phyloP scores from a whole-genome alignment of 2,329 filamentous ascomycete species.

The Trichoderma hamatum region DNA sequence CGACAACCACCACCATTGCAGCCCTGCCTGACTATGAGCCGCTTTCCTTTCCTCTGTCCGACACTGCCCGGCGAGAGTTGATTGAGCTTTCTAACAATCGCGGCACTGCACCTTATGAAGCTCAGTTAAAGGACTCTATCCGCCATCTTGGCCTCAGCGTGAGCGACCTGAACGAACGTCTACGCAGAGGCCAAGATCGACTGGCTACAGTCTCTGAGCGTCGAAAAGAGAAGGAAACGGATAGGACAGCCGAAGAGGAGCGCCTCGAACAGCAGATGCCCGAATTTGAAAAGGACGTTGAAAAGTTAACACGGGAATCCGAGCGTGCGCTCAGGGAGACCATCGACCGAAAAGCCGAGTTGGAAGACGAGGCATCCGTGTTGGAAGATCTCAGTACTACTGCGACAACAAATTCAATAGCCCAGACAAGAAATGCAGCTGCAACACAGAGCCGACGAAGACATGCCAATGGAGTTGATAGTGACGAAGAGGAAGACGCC shows the following conservation, averaged over 20 bases:
- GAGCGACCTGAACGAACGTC: conserved; percentile 53
- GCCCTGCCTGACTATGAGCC: conserved; percentile 55
- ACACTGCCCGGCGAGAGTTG: conserved; percentile 44
- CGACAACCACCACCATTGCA: conserved; percentile 31
- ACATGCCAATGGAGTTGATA: conserved; percentile 25
- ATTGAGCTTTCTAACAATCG: conserved; percentile 48
- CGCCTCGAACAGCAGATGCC: conserved; percentile 45
- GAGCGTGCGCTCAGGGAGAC: conserved; percentile 52
- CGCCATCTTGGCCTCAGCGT: conserved; percentile 50
- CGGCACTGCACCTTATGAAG: conserved; percentile 47
- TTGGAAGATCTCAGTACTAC: conserved; percentile 42
- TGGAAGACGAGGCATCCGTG: conserved; percentile 53
- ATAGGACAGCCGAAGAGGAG: conserved; percentile 43
- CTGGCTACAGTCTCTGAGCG: conserved; percentile 41
- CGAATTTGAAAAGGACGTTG: conserved; percentile 46
- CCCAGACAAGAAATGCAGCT: neutral
- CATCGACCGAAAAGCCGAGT: conserved; percentile 53
- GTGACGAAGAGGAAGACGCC: conserved; percentile 26
- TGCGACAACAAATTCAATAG: conserved; percentile 31
- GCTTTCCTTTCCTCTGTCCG: conserved; percentile 50
- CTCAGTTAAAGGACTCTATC: conserved; percentile 51
- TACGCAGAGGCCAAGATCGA: conserved; percentile 42
- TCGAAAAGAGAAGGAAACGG: conserved; percentile 43
- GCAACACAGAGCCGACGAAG: conserved; percentile 24
- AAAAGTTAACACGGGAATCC: conserved; percentile 47